Conservation (phyloP, 2,329 filamentous ascomycete species). For the Lojkania enalia region DNA sequence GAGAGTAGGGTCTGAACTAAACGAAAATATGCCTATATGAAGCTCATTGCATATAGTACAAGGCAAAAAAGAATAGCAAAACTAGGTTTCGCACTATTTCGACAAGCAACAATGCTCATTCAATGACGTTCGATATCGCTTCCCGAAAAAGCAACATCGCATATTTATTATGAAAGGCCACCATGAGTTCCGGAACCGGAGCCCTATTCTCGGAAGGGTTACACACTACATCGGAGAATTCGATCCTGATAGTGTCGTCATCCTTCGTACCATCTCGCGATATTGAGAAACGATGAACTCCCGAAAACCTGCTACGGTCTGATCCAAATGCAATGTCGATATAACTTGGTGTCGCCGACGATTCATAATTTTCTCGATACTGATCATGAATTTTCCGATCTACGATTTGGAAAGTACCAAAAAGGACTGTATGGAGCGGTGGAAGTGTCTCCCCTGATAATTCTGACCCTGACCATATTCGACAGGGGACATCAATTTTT, state of each 20-base stretch:
- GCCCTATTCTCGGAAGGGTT: slow-evolving; percentile 2
- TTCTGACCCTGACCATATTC: slow-evolving; percentile 6
- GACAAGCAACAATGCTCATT: no score
- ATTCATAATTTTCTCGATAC: neutral
- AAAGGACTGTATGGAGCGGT: slow-evolving; percentile 5
- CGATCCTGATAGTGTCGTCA: neutral
- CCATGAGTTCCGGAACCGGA: neutral
- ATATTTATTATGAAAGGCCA: slow-evolving; percentile 7
- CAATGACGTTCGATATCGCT: slow-evolving; percentile 3
- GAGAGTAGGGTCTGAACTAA: no score
- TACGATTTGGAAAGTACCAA: slow-evolving; percentile 9
- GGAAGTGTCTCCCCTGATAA: slow-evolving; percentile 1
- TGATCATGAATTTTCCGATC: slow-evolving; percentile 1
- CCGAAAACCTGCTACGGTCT: neutral
- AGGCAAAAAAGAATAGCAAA: no score
- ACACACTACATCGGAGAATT: slow-evolving; percentile 1
- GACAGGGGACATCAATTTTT: neutral
- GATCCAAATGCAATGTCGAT: slow-evolving; percentile 9
- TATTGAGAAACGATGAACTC: slow-evolving; percentile 10
- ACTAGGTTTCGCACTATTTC: no score
- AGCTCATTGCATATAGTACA: no score
- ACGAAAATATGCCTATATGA: no score
- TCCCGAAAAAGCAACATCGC: slow-evolving; percentile 12
- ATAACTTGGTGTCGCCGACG: slow-evolving; percentile 6
- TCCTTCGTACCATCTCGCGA: neutral